Base-by-base conservation (phyloP, 352 stramenopile species). In the Albugo laibachii region DNA sequence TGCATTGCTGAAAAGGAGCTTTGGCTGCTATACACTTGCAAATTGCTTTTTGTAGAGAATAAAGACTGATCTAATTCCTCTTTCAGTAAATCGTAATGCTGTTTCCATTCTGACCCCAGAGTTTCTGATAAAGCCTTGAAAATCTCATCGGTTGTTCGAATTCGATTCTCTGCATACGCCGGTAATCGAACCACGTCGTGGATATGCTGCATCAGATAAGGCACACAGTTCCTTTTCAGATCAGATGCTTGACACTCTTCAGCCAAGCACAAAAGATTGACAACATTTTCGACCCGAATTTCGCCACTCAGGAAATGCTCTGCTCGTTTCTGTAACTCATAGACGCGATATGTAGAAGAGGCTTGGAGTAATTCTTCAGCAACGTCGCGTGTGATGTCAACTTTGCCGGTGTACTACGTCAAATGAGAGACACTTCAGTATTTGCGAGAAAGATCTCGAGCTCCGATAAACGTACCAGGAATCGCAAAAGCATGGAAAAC, bases 121-220 rank as follows among this genome's bases (percentile, higher is more conserved):
- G 88, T 83, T 13, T 67, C 66, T 12, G 75, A 69, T 15, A 92
- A 62, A 15, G 76, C 77, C 57, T 86, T 83, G 13, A 92, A 48
- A 11, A 92, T 74, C 48, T 92, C 79, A 50, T 89, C 74, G 31
- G 66, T 85, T 40, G 76, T 76, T 41, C 75, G 66, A 54, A 89
- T 68, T 53, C 76, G 80, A 51, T 89, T 72, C 38, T 81, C 66
- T 19, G 65, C 60, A 48, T 73, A 92, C 20, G 73, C 75, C 38
- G 71, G 66, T 5, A 92, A 54, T 2, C 74, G 70, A 35, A 88
- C 79, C 2, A 92, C 61, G 21, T 84, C 74, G 52, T 87, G 78
- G 45, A 92, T 89, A 59, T 89, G 76, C 18, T 68, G 70, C 63
- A 92, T 80, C 43, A 92, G 57, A 51, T 84, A 92, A 36, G 79